phyloP scores from a whole-genome alignment of 2,329 filamentous ascomycete genomes.

The Cladobotryum protrusum region DNA sequence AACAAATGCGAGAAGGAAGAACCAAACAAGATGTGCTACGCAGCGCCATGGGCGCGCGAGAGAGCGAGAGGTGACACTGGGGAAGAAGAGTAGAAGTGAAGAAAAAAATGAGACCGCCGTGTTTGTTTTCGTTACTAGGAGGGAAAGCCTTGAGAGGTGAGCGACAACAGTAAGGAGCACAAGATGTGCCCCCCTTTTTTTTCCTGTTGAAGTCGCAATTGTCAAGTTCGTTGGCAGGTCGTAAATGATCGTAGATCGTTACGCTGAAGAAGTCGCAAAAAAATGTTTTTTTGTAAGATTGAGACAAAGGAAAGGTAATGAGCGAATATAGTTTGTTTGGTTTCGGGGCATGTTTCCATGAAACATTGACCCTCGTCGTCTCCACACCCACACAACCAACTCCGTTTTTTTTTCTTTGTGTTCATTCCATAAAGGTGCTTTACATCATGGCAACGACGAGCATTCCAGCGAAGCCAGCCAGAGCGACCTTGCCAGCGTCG shows the following conservation, averaged over 20 bases:
- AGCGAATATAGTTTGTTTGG: neutral
- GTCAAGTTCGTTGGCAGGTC: conserved; percentile 12
- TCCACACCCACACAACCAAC: neutral
- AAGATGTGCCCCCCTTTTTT: conserved; percentile 2
- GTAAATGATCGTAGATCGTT: conserved; percentile 16
- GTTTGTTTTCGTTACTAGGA: conserved; percentile 3
- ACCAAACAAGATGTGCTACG: too few species aligned
- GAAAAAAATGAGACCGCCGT: conserved; percentile 10
- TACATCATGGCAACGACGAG: conserved; percentile 48
- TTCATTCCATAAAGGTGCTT: conserved; percentile 12
- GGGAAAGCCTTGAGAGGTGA: conserved; percentile 1
- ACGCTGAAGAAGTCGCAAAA: conserved; percentile 7
- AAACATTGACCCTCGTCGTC: neutral
- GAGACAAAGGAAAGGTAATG: conserved; percentile 10
- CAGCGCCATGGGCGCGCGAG: too few species aligned
- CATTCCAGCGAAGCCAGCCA: conserved; percentile 46
- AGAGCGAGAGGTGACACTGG: conserved; percentile 13
- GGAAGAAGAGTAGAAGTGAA: conserved; percentile 16
- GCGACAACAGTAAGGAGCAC: neutral
- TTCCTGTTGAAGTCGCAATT: conserved; percentile 1
- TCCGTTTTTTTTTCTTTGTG: neutral
- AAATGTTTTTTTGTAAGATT: neutral
- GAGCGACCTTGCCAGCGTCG: conserved; percentile 37
- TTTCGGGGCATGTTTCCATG: neutral
- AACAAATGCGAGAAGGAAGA: conserved; percentile 7